Conservation (phyloP, 2,329 filamentous ascomycete genomes). For the Berkeleyomyces basicola region DNA sequence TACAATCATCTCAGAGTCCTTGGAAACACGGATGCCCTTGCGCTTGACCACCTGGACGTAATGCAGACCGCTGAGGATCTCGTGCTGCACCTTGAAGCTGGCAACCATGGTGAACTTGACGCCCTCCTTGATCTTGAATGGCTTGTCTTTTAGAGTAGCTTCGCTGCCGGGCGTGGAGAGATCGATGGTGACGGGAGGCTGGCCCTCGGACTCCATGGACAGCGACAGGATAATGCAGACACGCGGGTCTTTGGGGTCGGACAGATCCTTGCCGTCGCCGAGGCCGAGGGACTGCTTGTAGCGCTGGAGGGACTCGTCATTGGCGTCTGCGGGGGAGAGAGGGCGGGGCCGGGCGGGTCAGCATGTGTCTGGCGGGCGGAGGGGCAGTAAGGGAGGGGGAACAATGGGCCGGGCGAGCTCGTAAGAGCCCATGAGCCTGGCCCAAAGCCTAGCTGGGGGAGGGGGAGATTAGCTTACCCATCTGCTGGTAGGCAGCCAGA, state of each 20-base stretch:
- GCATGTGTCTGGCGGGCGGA: constrained; percentile 2
- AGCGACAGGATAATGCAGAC: constrained; percentile 89
- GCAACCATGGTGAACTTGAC: constrained; percentile 88
- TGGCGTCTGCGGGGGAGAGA: constrained; percentile 30
- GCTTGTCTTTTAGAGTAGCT: constrained; percentile 67
- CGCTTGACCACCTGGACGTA: constrained; percentile 91
- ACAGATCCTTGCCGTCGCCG: constrained; percentile 53
- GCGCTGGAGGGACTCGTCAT: constrained; percentile 87
- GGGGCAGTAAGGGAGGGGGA: not conserved
- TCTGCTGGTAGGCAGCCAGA: constrained; percentile 80
- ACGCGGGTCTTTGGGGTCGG: constrained; percentile 65
- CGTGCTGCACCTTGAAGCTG: constrained; percentile 88
- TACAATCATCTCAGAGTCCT: constrained; percentile 97
- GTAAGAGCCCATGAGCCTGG: not conserved
- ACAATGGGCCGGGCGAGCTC: not conserved
- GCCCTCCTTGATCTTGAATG: constrained; percentile 96
- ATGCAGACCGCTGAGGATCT: constrained; percentile 87
- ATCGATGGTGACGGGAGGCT: constrained; percentile 75
- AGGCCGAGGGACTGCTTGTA: constrained; percentile 96
- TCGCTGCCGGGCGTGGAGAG: constrained; percentile 59
- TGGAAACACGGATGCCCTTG: constrained; percentile 71
- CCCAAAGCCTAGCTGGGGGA: not conserved
- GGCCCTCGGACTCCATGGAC: constrained; percentile 70
- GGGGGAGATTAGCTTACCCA: constrained; percentile 46
- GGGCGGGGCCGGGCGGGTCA: not conserved